Conservation (phyloP, 805 yeast genomes). For the Spathaspora gorwiae region DNA sequence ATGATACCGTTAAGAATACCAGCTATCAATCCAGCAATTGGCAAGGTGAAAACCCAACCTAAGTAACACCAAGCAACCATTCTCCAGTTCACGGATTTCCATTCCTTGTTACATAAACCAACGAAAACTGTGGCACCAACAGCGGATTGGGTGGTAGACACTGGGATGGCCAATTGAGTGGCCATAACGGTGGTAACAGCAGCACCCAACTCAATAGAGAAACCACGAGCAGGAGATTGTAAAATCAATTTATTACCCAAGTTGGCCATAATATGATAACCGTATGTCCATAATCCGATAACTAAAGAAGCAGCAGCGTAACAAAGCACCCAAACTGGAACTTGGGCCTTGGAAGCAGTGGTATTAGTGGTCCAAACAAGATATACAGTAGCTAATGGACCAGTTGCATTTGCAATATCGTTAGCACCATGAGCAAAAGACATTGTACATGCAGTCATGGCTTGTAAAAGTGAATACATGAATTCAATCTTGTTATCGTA, state of each 20-base stretch:
- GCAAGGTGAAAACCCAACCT: conserved; percentile 72
- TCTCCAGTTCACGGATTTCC: conserved; percentile 69
- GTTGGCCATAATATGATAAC: conserved; percentile 64
- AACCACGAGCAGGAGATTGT: conserved; percentile 78
- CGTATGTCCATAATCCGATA: conserved; percentile 66
- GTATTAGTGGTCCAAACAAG: conserved; percentile 53
- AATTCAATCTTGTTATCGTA: conserved; percentile 70
- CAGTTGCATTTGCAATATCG: conserved; percentile 75
- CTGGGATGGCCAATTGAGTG: conserved; percentile 65
- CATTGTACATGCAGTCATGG: conserved; percentile 72
- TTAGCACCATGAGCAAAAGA: conserved; percentile 82
- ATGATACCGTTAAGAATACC: conserved; percentile 63
- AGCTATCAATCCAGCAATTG: conserved; percentile 68
- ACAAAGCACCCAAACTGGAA: conserved; percentile 69
- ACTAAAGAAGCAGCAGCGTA: conserved; percentile 65
- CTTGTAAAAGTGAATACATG: conserved; percentile 63
- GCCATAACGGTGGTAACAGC: conserved; percentile 75
- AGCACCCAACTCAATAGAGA: conserved; percentile 72
- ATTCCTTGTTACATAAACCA: conserved; percentile 65
- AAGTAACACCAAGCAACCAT: conserved; percentile 66
- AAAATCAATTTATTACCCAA: conserved; percentile 71
- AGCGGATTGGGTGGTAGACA: conserved; percentile 75
- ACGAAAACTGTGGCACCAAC: conserved; percentile 75
- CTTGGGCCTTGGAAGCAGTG: conserved; percentile 45
- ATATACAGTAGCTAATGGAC: conserved; percentile 67